A percentile compares a stretch with the other conserved stretches of the same genome.
phyloP scores from a whole-genome alignment of 1,284 basidiomycete genomes.

The Mycosarcoma mackinlayi region DNA sequence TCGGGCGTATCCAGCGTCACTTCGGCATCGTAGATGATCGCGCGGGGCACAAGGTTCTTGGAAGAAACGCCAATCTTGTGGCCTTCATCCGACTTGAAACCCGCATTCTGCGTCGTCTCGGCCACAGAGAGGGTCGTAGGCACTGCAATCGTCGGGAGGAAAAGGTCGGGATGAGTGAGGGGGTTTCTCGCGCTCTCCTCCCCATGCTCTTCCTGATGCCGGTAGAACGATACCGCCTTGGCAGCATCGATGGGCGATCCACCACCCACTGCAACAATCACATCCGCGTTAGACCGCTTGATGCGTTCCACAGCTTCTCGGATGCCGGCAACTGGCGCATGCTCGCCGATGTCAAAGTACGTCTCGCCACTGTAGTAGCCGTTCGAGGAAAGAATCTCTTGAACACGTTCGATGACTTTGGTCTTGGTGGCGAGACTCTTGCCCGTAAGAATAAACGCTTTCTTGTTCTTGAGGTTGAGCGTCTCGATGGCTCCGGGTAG shows the following conservation, averaged over 20 bases:
- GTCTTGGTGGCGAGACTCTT: conserved; percentile 54
- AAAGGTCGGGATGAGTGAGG: conserved; percentile 22
- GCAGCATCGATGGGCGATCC: conserved; percentile 82
- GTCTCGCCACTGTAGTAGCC: conserved; percentile 69
- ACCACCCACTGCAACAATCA: conserved; percentile 76
- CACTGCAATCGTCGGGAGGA: conserved; percentile 74
- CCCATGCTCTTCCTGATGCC: conserved; percentile 33
- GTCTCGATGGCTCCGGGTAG: conserved; percentile 35
- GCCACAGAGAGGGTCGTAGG: conserved; percentile 85
- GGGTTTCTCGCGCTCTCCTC: conserved; percentile 25
- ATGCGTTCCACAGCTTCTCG: conserved; percentile 72
- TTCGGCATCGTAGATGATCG: conserved; percentile 81
- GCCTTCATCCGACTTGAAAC: conserved; percentile 79
- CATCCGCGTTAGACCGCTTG: conserved; percentile 74
- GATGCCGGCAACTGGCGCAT: conserved; percentile 79
- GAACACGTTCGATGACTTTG: conserved; percentile 36
- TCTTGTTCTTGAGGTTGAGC: conserved; percentile 30
- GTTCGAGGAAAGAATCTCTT: conserved; percentile 25
- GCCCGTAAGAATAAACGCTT: conserved; percentile 57
- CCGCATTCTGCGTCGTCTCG: conserved; percentile 75
- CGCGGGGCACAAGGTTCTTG: conserved; percentile 47
- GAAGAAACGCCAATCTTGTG: conserved; percentile 75
- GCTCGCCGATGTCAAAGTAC: conserved; percentile 81
- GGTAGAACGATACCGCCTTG: conserved; percentile 52
- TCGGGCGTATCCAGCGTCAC: conserved; percentile 80